phyloP scores from a whole-genome alignment of 2,329 filamentous ascomycete genomes.

The Curvularia spicifera region DNA sequence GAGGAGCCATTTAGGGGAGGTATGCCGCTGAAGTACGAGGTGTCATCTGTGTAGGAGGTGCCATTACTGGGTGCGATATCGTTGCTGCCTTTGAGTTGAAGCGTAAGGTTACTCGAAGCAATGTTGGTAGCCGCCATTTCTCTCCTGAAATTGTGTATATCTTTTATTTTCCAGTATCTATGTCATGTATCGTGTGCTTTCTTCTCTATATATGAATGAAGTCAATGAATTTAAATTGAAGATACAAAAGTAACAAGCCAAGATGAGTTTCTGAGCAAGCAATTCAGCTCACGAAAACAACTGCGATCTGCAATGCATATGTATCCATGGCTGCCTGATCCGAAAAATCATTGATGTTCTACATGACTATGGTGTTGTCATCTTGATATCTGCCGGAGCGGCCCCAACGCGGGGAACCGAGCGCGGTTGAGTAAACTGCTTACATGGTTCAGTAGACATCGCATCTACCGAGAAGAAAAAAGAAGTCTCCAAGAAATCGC shows the following conservation, averaged over 20 bases:
- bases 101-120: neutral
- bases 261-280: neutral
- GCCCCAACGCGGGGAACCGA: conserved; percentile 20
- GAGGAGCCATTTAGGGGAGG: neutral
- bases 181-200: neutral
- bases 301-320: neutral
- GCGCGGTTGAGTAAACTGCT: conserved; percentile 3
- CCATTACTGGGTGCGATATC: neutral
- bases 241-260: neutral
- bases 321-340: neutral
- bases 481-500: neutral
- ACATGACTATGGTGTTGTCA: conserved; percentile 6
- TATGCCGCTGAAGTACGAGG: neutral
- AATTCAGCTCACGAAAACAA: neutral
- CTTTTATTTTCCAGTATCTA: neutral
- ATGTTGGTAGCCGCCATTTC: conserved; percentile 8
- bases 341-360: neutral
- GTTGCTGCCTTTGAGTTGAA: neutral
- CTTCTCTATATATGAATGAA: neutral
- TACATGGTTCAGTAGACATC: neutral
- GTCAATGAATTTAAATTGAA: neutral
- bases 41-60: neutral
- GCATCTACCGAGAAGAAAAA: neutral
- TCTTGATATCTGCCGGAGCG: conserved; percentile 11
- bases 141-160: neutral